These are phyloP conservation scores for Fusarium cicatricum DNA, from an alignment of 2,329 filamentous ascomycete genomes.

Conservation along the genomic window DNA sequence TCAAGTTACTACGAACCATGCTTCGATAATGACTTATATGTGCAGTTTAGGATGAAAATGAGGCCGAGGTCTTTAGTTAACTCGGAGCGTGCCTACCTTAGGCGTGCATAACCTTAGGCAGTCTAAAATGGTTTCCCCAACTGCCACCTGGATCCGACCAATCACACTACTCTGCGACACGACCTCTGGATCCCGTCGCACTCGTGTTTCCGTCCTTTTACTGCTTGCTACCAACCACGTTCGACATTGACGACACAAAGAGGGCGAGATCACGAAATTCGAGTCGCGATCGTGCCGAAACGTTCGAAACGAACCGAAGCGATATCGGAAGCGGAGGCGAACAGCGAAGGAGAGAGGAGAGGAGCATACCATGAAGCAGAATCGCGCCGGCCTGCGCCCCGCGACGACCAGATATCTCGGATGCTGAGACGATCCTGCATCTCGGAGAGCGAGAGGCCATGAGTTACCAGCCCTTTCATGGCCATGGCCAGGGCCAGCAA, in stretches of 20 bases:
- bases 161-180: constrained; percentile 37
- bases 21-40: too few species aligned
- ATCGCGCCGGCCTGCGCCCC: constrained; percentile 42
- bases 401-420: constrained; percentile 37
- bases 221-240: constrained; percentile 24
- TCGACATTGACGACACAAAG: constrained; percentile 14
- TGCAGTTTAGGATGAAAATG: neutral
- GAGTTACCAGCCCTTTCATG: constrained; percentile 47
- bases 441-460: constrained; percentile 42
- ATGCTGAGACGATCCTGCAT: constrained; percentile 27
- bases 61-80: neutral
- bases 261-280: constrained; percentile 9
- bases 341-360: neutral
- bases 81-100: too few species aligned
- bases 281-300: neutral
- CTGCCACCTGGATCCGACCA: constrained; percentile 20
- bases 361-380: constrained; percentile 39
- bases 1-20: too few species aligned
- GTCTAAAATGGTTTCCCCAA: constrained; percentile 27
- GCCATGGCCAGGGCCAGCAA: constrained; percentile 36
- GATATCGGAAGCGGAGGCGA: constrained; percentile 18
- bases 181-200: constrained; percentile 37
- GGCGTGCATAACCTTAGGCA: constrained; percentile 19
- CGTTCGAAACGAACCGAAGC: constrained; percentile 7
- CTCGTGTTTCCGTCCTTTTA: constrained; percentile 35